Evolutionary conservation across 148 eudicot species (phyloP).

Genomic region (Spergularia marina): DNA sequence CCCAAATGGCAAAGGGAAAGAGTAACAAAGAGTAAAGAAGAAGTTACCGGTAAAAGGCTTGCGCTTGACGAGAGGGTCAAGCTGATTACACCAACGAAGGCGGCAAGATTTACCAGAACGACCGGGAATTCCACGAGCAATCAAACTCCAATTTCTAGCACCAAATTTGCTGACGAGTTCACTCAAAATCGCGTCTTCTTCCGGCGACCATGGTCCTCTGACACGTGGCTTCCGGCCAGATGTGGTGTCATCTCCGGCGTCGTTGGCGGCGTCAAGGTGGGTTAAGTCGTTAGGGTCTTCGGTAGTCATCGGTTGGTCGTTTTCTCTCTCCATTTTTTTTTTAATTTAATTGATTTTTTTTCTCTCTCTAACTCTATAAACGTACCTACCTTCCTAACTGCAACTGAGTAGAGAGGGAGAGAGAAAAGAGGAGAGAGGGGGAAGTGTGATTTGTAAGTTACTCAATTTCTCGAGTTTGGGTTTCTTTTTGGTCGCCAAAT

Average conservation of each 20-base stretch:
- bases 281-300: slow-evolving; percentile 35
- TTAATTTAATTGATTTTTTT: background rate
- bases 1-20: background rate
- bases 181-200: slow-evolving; percentile 49
- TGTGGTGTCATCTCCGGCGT: slow-evolving; percentile 1
- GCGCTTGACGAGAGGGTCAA: slow-evolving; percentile 58
- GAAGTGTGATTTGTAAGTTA: background rate
- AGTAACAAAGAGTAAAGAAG: background rate
- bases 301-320: slow-evolving; percentile 25
- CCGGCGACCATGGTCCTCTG: slow-evolving; percentile 61
- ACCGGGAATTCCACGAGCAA: slow-evolving; percentile 64
- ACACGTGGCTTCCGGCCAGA: slow-evolving; percentile 20
- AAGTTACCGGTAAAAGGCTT: slow-evolving; percentile 68
- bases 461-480: no score
- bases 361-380: slow-evolving; percentile 3
- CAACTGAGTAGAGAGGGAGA: background rate
- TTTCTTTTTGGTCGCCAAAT: no score
- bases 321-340: slow-evolving; percentile 7
- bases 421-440: background rate
- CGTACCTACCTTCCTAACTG: slow-evolving; percentile 32
- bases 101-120: slow-evolving; percentile 73
- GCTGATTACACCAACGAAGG: slow-evolving; percentile 76
- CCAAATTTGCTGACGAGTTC: slow-evolving; percentile 52
- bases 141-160: slow-evolving; percentile 62
- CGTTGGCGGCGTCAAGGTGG: slow-evolving; percentile 21